Evolutionary conservation across 2,329 filamentous ascomycete species (phyloP).

Genomic region (Elsinoe batatas): DNA sequence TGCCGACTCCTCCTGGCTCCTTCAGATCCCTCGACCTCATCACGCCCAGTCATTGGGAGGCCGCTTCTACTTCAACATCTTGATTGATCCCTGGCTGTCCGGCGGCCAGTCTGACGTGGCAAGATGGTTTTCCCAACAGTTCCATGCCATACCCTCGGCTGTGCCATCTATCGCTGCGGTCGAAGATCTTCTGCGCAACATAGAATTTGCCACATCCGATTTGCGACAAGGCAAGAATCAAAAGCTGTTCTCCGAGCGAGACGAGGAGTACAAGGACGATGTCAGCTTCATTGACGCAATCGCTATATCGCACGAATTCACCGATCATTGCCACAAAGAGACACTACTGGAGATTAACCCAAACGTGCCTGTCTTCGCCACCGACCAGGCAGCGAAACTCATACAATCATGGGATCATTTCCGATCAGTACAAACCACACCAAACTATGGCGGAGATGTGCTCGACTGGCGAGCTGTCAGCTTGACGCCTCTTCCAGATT

Average conservation of each 20-base stretch:
- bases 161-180: constrained; percentile 48
- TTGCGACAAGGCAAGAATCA: constrained; percentile 16
- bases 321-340: constrained; percentile 55
- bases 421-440: constrained; percentile 42
- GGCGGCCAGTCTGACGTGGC: constrained; percentile 55
- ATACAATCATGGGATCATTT: constrained; percentile 53
- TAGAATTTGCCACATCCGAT: constrained; percentile 35
- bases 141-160: constrained; percentile 47
- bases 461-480: constrained; percentile 39
- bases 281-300: constrained; percentile 47
- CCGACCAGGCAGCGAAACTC: constrained; percentile 46
- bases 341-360: constrained; percentile 48
- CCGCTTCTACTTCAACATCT: constrained; percentile 51
- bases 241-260: constrained; percentile 13
- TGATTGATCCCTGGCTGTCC: constrained; percentile 56
- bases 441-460: constrained; percentile 32
- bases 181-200: constrained; percentile 40
- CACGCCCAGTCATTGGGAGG: constrained; percentile 33
- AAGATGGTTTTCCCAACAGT: constrained; percentile 56
- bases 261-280: constrained; percentile 14
- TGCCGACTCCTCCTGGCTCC: constrained; percentile 57
- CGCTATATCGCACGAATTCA: constrained; percentile 55
- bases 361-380: constrained; percentile 50
- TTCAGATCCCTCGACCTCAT: constrained; percentile 51
- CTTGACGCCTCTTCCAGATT: constrained; percentile 43